Conservation (phyloP, 352 stramenopile genomes). For the Pythium vanterpoolii region DNA sequence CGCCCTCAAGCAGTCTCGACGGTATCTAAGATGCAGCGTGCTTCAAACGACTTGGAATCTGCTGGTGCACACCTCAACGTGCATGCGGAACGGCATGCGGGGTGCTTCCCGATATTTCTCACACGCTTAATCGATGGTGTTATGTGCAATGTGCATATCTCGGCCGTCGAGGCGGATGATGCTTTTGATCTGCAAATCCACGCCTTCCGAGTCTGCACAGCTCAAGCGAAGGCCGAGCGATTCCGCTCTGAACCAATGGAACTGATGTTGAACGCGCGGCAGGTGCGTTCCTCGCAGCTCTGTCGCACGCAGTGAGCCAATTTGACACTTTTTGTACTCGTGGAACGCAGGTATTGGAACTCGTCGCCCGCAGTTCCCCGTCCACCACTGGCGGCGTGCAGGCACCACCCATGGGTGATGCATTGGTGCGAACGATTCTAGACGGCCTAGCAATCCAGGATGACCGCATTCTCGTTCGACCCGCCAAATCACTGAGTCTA, state of each 20-base stretch:
- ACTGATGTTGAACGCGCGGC: not conserved
- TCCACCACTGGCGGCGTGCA: not conserved
- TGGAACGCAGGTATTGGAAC: not conserved
- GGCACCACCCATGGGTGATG: not conserved
- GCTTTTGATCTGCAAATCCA: not conserved
- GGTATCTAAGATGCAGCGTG: not conserved
- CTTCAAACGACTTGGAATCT: not conserved
- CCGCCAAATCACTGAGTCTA: not conserved
- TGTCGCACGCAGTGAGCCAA: not conserved
- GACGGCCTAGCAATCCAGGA: constrained; percentile 1
- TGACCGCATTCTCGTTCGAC: not conserved
- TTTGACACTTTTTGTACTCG: not conserved
- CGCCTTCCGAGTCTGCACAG: not conserved
- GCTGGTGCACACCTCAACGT: not conserved
- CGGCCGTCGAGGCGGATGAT: not conserved
- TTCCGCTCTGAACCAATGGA: not conserved
- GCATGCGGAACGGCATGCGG: not conserved
- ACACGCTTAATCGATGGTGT: constrained; percentile 4
- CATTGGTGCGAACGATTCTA: not conserved
- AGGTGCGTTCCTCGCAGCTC: not conserved
- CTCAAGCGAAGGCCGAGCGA: not conserved
- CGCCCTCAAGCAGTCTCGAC: not conserved
- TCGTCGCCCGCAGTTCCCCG: not conserved
- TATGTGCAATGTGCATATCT: constrained; percentile 3
- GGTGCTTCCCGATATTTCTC: not conserved